Conservation (phyloP, 768 basidiomycete genomes). For the Lactarius hengduanensis region DNA sequence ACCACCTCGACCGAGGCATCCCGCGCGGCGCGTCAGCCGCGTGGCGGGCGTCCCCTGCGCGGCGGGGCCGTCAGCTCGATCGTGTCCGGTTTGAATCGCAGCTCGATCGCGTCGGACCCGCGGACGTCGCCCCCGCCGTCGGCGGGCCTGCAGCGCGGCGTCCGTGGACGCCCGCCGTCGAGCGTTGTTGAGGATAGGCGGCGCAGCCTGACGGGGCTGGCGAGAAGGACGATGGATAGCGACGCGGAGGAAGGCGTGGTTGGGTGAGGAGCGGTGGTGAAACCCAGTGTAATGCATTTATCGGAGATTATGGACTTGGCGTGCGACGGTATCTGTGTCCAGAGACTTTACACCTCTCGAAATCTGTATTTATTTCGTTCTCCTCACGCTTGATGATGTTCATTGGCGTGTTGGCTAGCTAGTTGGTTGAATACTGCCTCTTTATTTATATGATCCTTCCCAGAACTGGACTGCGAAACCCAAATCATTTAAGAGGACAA, state of each 20-base stretch:
- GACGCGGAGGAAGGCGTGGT: constrained; percentile 59
- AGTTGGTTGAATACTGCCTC: neutral
- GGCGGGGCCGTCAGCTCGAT: constrained; percentile 20
- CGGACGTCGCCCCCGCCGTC: constrained; percentile 22
- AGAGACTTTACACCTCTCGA: neutral
- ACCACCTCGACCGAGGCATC: constrained; percentile 15
- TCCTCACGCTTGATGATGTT: too few species aligned
- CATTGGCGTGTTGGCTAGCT: neutral
- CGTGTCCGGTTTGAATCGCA: constrained; percentile 24
- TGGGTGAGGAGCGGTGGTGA: neutral
- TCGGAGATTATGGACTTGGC: neutral
- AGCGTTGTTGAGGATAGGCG: constrained; percentile 23
- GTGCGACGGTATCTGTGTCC: neutral
- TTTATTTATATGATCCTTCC: neutral
- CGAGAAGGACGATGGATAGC: constrained; percentile 78
- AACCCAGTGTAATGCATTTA: neutral
- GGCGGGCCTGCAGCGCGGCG: constrained; percentile 17
- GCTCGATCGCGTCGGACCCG: constrained; percentile 18
- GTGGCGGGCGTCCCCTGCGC: constrained; percentile 27
- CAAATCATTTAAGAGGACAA: too few species aligned
- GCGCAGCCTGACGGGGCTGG: constrained; percentile 37
- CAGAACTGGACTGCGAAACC: neutral
- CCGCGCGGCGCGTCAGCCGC: constrained; percentile 16
- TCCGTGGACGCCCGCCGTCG: constrained; percentile 28
- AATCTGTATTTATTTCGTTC: neutral